A percentile compares a stretch with the other conserved stretches of the same genome.
phyloP scores from a whole-genome alignment of 2,329 filamentous ascomycete genomes.

The Alternaria atra region DNA sequence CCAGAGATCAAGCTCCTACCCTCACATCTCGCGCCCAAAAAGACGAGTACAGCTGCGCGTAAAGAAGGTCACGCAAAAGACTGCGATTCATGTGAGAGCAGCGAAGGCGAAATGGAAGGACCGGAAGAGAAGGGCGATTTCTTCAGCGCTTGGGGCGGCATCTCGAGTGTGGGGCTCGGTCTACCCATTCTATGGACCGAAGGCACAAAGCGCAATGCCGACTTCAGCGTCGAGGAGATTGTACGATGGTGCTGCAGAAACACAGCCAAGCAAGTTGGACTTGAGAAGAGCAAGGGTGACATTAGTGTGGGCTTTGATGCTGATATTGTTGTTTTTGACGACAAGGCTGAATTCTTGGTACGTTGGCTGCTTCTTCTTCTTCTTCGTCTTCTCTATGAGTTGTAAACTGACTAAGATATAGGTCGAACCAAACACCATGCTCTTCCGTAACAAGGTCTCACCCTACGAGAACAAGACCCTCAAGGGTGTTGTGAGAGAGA shows the following conservation, averaged over 20 bases:
- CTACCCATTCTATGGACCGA: conserved; percentile 90
- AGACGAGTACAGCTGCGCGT: conserved; percentile 31
- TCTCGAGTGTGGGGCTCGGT: conserved; percentile 91
- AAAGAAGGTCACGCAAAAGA: conserved; percentile 49
- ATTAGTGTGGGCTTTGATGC: conserved; percentile 84
- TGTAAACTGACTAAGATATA: conserved; percentile 14
- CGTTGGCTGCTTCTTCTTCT: conserved; percentile 5
- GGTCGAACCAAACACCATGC: conserved; percentile 75
- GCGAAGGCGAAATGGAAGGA: conserved; percentile 47
- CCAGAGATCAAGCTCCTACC: conserved; percentile 92
- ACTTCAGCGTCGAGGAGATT: conserved; percentile 75
- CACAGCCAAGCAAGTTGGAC: conserved; percentile 86
- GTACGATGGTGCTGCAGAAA: conserved; percentile 86
- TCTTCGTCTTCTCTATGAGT: not conserved
- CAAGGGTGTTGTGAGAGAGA: conserved; percentile 80
- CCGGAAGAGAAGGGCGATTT: conserved; percentile 75
- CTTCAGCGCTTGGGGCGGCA: conserved; percentile 95
- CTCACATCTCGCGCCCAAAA: conserved; percentile 66
- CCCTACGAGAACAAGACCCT: conserved; percentile 87
- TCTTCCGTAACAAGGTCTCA: conserved; percentile 92
- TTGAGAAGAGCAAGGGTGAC: conserved; percentile 82
- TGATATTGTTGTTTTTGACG: conserved; percentile 92
- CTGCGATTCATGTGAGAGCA: conserved; percentile 43
- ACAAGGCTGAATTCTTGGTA: conserved; percentile 80
- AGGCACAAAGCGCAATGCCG: conserved; percentile 66